Evolutionary conservation across 2,329 filamentous ascomycete genomes (phyloP).

Genomic region (Fusarium tricinctum): DNA sequence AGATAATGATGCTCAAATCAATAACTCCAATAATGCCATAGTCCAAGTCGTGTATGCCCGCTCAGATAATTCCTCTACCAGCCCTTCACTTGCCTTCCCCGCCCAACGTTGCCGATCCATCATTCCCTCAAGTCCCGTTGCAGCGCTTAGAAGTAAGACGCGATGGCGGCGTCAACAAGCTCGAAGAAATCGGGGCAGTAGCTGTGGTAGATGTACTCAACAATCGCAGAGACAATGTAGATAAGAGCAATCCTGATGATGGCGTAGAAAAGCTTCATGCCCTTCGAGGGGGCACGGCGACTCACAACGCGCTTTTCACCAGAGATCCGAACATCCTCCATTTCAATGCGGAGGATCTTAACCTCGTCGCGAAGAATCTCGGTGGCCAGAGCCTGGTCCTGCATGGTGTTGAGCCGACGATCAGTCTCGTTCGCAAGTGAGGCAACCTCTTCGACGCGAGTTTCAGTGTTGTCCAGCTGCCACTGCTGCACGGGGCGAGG

Average conservation of each 20-base stretch:
- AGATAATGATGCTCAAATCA: neutral
- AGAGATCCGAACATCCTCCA: neutral
- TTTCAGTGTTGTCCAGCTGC: neutral
- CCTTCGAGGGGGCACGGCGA: neutral
- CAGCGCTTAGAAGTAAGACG: neutral
- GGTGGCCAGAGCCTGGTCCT: neutral
- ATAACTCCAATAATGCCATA: neutral
- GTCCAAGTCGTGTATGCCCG: neutral
- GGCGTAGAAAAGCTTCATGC: neutral
- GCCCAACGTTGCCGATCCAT: neutral
- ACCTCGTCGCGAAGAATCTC: neutral
- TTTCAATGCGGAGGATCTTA: neutral
- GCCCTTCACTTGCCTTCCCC: too few relatives aligned
- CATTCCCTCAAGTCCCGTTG: neutral
- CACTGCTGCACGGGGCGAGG: conserved; percentile 11
- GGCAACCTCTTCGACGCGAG: neutral
- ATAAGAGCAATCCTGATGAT: neutral
- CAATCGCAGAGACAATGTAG: too few relatives aligned
- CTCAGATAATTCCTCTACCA: neutral
- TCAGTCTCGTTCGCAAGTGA: neutral
- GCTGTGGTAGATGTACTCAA: neutral
- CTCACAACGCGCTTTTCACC: neutral
- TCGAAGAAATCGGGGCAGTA: neutral
- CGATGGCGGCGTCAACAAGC: neutral
- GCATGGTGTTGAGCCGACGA: neutral